Base-by-base conservation (phyloP, 2,329 filamentous ascomycete species). In the Ilyonectria robusta region DNA sequence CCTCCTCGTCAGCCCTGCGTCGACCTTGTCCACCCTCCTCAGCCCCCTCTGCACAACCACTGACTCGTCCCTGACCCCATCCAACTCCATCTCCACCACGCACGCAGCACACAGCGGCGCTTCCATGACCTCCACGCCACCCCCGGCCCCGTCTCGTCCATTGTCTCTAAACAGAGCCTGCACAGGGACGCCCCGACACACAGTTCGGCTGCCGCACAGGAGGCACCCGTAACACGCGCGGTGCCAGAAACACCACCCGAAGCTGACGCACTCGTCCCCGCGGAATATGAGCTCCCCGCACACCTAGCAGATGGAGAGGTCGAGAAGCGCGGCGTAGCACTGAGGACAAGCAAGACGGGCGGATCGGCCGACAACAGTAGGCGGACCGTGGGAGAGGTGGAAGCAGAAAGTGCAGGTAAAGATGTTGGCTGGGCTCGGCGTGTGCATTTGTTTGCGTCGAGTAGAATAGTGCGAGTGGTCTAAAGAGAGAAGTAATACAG, bases 231-330 rank as follows among this genome's bases (percentile, higher is more conserved):
- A 89, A 74, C 86, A 89, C 1, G 77, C 80, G 44, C 81, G 80
- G 72, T 89, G 87, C 88, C 87, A 89, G 73, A 89, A 89, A 72
- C 86, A 88, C 87, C 85, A 89, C 0, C 87, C 87, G n/a, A 89
- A 80, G 69, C 86, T 88, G 46, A 89, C 85, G 68, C 85, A 86
- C 65, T 89, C 87, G 26, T 87, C 84, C 0, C 81, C 85, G 29
- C 87, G 84, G 40, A 83, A 82, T 13, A 89, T 82, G 48, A 87
- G 76, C 75, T 88, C 86, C 21, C 87, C 86, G 69, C 88, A 89
- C 29, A 85, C 86, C 88, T 80, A 89, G 76, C 85, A 89, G 58
- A 89, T 85, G 66, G 86, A 85, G 54, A 89, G 80, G 73, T 88
- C 81, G 56, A 89, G 75, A 2, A 89, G 75, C 1, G 81, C 81